Evolutionary conservation across 176 grass and related monocot species (phyloP).

Genomic region (Puccinellia tenuiflora): DNA sequence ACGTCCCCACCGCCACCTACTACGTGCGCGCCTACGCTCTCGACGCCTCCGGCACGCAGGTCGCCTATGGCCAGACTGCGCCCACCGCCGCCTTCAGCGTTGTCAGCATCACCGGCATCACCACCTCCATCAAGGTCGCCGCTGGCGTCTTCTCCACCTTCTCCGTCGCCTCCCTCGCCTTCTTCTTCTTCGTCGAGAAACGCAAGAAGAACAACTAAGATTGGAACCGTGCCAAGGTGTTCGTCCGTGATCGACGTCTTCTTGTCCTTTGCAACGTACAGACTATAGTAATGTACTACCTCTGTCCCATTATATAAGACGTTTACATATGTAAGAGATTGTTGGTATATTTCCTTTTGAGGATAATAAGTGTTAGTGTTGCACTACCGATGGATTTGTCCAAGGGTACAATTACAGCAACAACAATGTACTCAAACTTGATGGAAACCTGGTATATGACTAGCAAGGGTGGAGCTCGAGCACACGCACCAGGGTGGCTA

Average conservation of each 20-base stretch:
- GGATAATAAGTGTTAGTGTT: too few species aligned
- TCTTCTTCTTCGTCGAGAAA: conserved; percentile 50
- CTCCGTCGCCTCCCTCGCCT: conserved; percentile 35
- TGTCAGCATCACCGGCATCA: conserved; percentile 39
- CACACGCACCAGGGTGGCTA: too few species aligned
- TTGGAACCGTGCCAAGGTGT: not conserved
- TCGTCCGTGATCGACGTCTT: not conserved
- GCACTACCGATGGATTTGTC: too few species aligned
- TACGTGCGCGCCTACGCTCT: conserved; percentile 58
- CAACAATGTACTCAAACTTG: too few species aligned
- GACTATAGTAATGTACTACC: not conserved
- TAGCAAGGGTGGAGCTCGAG: too few species aligned
- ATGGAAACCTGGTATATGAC: too few species aligned
- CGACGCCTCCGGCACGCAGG: conserved; percentile 27
- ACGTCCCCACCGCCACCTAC: conserved; percentile 55
- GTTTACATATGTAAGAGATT: too few species aligned
- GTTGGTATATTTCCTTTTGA: too few species aligned
- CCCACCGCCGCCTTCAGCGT: conserved; percentile 24
- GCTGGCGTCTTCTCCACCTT: conserved; percentile 52
- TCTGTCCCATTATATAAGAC: too few species aligned
- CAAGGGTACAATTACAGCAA: too few species aligned
- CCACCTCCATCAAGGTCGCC: conserved; percentile 31
- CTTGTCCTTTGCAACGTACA: not conserved
- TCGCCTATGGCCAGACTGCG: conserved; percentile 59
- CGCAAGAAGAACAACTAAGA: conserved; percentile 30